These are phyloP conservation scores for Tillandsia fasciculata DNA, from an alignment of 176 grass and related monocot species.

Conservation along the genomic window DNA sequence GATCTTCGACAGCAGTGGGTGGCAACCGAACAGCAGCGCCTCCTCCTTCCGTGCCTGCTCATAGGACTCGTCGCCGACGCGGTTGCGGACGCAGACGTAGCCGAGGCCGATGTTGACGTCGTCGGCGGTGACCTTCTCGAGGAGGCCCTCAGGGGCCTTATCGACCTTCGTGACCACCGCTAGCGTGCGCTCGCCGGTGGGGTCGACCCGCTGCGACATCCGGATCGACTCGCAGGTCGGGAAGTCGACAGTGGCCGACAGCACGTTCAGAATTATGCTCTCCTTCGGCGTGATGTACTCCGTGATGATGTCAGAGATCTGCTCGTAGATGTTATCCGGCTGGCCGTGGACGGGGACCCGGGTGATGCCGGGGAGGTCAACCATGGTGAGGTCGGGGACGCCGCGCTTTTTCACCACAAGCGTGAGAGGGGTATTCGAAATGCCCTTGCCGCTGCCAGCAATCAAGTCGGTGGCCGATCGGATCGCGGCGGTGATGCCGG, in stretches of 20 bases:
- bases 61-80: too few relatives aligned
- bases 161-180: too few relatives aligned
- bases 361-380: conserved; percentile 25
- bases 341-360: conserved; percentile 29
- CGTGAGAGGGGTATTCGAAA: conserved; percentile 11
- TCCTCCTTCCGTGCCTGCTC: too few relatives aligned
- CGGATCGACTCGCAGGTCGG: conserved; percentile 20
- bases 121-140: too few relatives aligned
- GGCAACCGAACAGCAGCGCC: too few relatives aligned
- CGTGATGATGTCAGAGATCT: conserved; percentile 22
- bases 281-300: conserved; percentile 27
- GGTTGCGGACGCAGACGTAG: too few relatives aligned
- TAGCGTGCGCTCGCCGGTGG: conserved; percentile 11
- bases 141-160: too few relatives aligned
- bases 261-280: conserved; percentile 29
- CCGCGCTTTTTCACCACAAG: conserved; percentile 23
- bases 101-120: too few relatives aligned
- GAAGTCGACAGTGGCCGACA: conserved; percentile 26
- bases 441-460: conserved; percentile 14
- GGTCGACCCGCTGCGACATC: conserved; percentile 24
- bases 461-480: conserved; percentile 12
- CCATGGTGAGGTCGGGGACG: conserved; percentile 21
- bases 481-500: conserved; percentile 2
- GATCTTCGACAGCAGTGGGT: conserved; percentile 1
- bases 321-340: conserved; percentile 25